Evolutionary conservation across 1,139 yeast genomes (phyloP).

Genomic region (Suhomyces taliae): DNA sequence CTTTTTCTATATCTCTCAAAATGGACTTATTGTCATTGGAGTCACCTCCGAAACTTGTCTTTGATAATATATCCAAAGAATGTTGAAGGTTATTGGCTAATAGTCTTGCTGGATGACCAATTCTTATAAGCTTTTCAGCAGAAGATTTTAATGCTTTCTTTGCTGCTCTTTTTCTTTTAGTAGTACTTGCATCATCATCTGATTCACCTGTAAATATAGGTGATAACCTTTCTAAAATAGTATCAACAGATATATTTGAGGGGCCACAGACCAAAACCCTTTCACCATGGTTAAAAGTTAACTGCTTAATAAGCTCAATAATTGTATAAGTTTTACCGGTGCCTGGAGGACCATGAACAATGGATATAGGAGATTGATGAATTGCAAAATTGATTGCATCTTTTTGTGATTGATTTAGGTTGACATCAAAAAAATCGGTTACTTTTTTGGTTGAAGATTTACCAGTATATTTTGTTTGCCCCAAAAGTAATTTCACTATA

Average conservation of each 20-base stretch:
- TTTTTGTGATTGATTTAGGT: conserved; percentile 68
- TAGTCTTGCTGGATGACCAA: conserved; percentile 93
- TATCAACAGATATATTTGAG: conserved; percentile 93
- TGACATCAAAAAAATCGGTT: conserved; percentile 44
- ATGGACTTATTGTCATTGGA: conserved; percentile 60
- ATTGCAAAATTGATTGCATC: conserved; percentile 43
- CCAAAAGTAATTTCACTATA: conserved; percentile 47
- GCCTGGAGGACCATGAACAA: conserved; percentile 54
- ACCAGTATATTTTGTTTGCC: conserved; percentile 33
- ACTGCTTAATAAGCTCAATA: conserved; percentile 79
- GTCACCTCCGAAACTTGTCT: conserved; percentile 31
- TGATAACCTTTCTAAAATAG: conserved; percentile 78
- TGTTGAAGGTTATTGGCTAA: conserved; percentile 63
- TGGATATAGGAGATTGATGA: conserved; percentile 40
- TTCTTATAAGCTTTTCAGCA: conserved; percentile 63
- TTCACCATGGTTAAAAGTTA: conserved; percentile 55
- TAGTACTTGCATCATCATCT: conserved; percentile 6
- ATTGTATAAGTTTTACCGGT: conserved; percentile 74
- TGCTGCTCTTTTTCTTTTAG: conserved; percentile 16
- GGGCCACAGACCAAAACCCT: conserved; percentile 91
- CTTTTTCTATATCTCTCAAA: conserved; percentile 65
- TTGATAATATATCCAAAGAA: conserved; percentile 73
- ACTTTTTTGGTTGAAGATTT: conserved; percentile 10
- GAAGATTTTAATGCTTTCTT: conserved; percentile 19
- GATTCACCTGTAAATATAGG: conserved; percentile 24